Evolutionary conservation across 1,284 basidiomycete species (phyloP).

Genomic region (Moniliella sp.): DNA sequence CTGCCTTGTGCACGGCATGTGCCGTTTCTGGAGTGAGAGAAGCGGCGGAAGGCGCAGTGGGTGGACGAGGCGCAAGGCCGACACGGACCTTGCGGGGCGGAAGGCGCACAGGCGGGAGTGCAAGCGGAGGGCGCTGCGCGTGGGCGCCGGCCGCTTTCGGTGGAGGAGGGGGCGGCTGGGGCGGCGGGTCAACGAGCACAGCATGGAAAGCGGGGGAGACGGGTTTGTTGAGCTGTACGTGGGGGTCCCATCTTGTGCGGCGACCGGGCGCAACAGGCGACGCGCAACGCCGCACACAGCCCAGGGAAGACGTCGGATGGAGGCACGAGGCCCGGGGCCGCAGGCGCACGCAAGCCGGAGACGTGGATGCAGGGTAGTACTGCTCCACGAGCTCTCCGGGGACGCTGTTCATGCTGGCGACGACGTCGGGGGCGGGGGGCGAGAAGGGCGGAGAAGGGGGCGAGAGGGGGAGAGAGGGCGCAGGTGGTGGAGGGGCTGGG

Average conservation of each 20-base stretch:
- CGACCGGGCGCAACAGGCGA: slow-evolving; percentile 10
- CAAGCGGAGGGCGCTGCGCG: slow-evolving; percentile 1
- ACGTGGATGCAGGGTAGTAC: slow-evolving; percentile 26
- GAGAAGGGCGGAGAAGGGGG: too few relatives aligned
- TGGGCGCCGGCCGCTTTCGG: not conserved
- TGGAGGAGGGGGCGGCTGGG: not conserved
- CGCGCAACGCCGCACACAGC: slow-evolving; percentile 9
- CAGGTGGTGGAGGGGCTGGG: too few relatives aligned
- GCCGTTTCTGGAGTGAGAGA: not conserved
- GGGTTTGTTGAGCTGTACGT: slow-evolving; percentile 17
- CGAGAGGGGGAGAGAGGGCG: too few relatives aligned
- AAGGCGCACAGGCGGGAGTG: slow-evolving; percentile 46
- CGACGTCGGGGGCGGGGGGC: too few relatives aligned
- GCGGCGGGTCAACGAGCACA: slow-evolving; percentile 12
- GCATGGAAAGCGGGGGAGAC: slow-evolving; percentile 13
- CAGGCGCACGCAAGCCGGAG: slow-evolving; percentile 11
- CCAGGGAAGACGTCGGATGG: slow-evolving; percentile 6
- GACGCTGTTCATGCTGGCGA: slow-evolving; percentile 16
- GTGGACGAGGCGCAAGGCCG: slow-evolving; percentile 1
- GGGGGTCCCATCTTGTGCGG: slow-evolving; percentile 8
- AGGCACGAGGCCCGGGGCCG: slow-evolving; percentile 1
- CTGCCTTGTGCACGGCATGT: not conserved
- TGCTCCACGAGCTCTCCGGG: slow-evolving; percentile 22
- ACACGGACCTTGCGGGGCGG: slow-evolving; percentile 51
- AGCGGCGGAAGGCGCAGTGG: not conserved